These are phyloP conservation scores for Ilyonectria mors-panacis DNA, from an alignment of 2,329 filamentous ascomycete species.

Conservation along the genomic window DNA sequence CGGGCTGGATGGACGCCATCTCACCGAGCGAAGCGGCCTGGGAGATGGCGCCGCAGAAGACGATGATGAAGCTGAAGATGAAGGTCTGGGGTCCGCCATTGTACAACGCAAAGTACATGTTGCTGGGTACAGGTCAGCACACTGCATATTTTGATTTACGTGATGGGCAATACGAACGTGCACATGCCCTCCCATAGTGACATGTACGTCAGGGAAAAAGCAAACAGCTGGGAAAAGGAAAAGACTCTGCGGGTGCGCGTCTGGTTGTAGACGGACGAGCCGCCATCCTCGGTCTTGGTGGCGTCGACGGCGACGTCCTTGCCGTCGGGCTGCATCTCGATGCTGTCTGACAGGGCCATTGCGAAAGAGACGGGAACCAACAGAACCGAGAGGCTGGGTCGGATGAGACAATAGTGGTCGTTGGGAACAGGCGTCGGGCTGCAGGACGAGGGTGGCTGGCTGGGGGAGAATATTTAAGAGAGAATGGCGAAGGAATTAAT, in stretches of 20 bases:
- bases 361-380: not conserved
- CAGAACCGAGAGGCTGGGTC: slow-evolving; percentile 17
- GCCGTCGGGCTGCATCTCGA: slow-evolving; percentile 36
- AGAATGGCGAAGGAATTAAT: not conserved
- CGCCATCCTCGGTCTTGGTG: slow-evolving; percentile 26
- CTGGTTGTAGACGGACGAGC: slow-evolving; percentile 37
- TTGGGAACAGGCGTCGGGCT: not conserved
- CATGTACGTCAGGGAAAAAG: slow-evolving; percentile 46
- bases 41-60: slow-evolving; percentile 44
- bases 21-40: slow-evolving; percentile 44
- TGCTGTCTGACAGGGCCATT: slow-evolving; percentile 36
- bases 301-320: slow-evolving; percentile 37
- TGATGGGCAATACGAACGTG: slow-evolving; percentile 31
- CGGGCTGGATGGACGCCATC: slow-evolving; percentile 46
- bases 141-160: not conserved
- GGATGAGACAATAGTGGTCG: not conserved
- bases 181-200: slow-evolving; percentile 46
- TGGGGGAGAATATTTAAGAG: not conserved
- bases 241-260: slow-evolving; percentile 44
- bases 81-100: slow-evolving; percentile 46
- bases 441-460: not conserved
- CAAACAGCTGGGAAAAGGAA: slow-evolving; percentile 45
- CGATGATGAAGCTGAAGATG: slow-evolving; percentile 45
- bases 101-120: slow-evolving; percentile 47
- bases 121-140: slow-evolving; percentile 27